A percentile compares a stretch with the other conserved stretches of the same genome.
phyloP scores from a whole-genome alignment of 2,329 filamentous ascomycete genomes.

The Aspergillus piperis region DNA sequence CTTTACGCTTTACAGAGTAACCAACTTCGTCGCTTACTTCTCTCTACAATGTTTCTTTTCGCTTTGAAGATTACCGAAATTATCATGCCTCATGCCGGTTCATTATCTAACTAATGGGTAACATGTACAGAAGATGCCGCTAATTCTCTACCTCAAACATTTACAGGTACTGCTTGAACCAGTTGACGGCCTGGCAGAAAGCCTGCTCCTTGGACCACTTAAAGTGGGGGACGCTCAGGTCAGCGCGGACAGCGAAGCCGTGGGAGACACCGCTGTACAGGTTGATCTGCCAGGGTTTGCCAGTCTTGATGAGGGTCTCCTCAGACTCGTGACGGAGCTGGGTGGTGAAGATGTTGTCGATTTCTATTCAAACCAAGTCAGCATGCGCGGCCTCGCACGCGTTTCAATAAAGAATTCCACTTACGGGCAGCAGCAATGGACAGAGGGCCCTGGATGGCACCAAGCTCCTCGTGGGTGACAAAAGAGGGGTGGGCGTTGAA shows the following conservation, averaged over 20 bases:
- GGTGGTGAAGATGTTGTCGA: slow-evolving; percentile 64
- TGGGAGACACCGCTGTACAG: slow-evolving; percentile 71
- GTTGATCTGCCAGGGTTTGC: slow-evolving; percentile 72
- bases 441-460: slow-evolving; percentile 65
- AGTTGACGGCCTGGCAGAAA: slow-evolving; percentile 73
- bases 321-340: slow-evolving; percentile 67
- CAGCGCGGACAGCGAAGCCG: slow-evolving; percentile 72
- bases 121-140: not conserved
- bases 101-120: slow-evolving; percentile 13
- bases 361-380: slow-evolving; percentile 48
- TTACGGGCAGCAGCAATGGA: slow-evolving; percentile 62
- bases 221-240: slow-evolving; percentile 58
- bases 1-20: not conserved
- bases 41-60: not conserved
- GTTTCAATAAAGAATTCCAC: slow-evolving; percentile 16
- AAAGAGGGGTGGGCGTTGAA: slow-evolving; percentile 78
- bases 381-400: not conserved
- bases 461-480: slow-evolving; percentile 66
- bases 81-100: slow-evolving; percentile 11
- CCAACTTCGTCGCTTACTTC: too few species aligned
- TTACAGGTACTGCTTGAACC: slow-evolving; percentile 69
- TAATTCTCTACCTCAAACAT: not conserved
- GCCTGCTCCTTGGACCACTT: slow-evolving; percentile 79
- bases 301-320: slow-evolving; percentile 59
- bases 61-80: not conserved